A percentile compares a stretch with the other conserved stretches of the same genome.
Evolutionary conservation across 495 filamentous ascomycete genomes (phyloP).

Genomic region (Hypoxylon trugodes): DNA sequence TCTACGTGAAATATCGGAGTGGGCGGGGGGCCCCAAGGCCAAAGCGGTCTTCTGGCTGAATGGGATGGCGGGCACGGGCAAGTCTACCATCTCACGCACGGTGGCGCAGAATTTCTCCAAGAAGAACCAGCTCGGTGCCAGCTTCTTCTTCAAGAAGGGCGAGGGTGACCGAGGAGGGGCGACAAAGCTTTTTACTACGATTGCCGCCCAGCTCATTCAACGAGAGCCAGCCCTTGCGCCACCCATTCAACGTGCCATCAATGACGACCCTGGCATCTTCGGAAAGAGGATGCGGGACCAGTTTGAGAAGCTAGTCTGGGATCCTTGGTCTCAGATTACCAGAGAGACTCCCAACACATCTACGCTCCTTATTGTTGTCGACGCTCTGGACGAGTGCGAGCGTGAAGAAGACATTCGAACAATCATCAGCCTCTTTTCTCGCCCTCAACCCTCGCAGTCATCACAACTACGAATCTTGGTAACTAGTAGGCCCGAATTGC

Average conservation of each 20-base stretch:
- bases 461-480: conserved; percentile 34
- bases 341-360: not conserved
- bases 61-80: conserved; percentile 58
- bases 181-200: conserved; percentile 54
- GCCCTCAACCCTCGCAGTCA: not conserved
- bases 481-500: conserved; percentile 56
- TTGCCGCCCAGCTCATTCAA: conserved; percentile 52
- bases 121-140: conserved; percentile 41
- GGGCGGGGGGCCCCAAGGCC: conserved; percentile 8
- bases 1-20: conserved; percentile 27
- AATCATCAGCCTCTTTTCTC: conserved; percentile 50
- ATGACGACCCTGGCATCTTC: conserved; percentile 46
- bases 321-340: conserved; percentile 44
- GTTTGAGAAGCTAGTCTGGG: conserved; percentile 58
- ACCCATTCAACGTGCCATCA: conserved; percentile 48
- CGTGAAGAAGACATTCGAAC: conserved; percentile 47
- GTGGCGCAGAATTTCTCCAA: conserved; percentile 40
- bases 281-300: conserved; percentile 54
- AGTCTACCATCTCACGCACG: conserved; percentile 56
- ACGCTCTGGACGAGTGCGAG: conserved; percentile 64
- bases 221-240: conserved; percentile 39
- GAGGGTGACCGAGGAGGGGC: conserved; percentile 53
- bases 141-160: conserved; percentile 64
- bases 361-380: conserved; percentile 58
- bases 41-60: conserved; percentile 54